phyloP scores from a whole-genome alignment of 306 rosid genomes.

The Lathyrus tuberosus region DNA sequence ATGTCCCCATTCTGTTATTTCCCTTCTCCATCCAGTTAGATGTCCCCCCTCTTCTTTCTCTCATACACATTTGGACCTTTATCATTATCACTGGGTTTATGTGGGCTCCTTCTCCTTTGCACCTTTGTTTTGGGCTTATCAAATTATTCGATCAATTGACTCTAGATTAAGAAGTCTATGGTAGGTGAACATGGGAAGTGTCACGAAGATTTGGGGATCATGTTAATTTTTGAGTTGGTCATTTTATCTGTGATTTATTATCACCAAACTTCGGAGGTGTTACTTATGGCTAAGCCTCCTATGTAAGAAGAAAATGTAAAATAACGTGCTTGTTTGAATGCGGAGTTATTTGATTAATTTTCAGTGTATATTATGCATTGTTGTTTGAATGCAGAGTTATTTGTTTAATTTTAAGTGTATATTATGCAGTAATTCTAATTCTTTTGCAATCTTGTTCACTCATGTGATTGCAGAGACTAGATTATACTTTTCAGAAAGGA shows the following conservation, averaged over 20 bases:
- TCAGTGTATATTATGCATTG: not conserved
- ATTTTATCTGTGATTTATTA: slow-evolving; percentile 18
- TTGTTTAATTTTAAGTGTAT: slow-evolving; percentile 4
- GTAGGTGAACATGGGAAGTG: slow-evolving; percentile 3
- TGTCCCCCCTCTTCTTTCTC: not conserved
- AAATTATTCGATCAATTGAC: not conserved
- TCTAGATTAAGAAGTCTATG: slow-evolving; percentile 16
- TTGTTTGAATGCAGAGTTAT: slow-evolving; percentile 13
- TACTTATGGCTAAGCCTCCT: not conserved
- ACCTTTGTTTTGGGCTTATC: not conserved
- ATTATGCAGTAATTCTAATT: slow-evolving; percentile 13
- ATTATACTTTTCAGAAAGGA: slow-evolving; percentile 37
- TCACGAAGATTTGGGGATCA: not conserved
- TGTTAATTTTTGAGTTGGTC: slow-evolving; percentile 15
- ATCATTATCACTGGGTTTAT: not conserved
- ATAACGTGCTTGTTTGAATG: slow-evolving; percentile 17
- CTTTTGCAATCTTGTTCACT: slow-evolving; percentile 23
- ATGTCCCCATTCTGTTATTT: not conserved
- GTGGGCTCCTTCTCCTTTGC: not conserved
- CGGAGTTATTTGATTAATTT: slow-evolving; percentile 9
- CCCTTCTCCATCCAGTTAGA: not conserved
- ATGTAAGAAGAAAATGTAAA: not conserved
- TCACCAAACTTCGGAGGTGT: not conserved
- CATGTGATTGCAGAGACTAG: slow-evolving; percentile 38
- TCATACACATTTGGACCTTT: not conserved